Evolutionary conservation across 352 stramenopile species (phyloP), one percentile per base, ranked within the genome.

Genomic region (Blastocystis hominis): DNA sequence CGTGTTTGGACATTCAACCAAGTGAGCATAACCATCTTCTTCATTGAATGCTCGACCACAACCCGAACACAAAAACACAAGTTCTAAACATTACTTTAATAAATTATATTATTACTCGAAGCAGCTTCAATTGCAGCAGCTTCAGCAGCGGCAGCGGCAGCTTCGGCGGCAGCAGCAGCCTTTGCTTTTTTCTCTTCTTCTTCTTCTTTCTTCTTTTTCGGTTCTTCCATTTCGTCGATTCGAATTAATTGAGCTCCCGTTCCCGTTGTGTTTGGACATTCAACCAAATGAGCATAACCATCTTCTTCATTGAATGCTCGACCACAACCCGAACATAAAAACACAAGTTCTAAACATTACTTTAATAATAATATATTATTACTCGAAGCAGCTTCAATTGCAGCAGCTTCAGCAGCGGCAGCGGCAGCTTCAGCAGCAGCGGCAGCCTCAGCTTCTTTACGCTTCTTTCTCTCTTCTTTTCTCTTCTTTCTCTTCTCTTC

Each of bases 311-410:
- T 69, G 4, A 84, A 53, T 46, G 44, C 55, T 4, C 68, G 42
- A 3, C 72, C 72, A 47, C 72, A 84, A 36, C 59, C 72, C n/a
- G 44, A 64, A 53, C 72, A 84, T 36, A 84, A 68, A 30, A 84
- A 84, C 46, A 47, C 72, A 42, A 61, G 50, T 40, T 72, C 62
- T 72, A 72, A 20, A 34, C 10, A 0, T 72, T 17, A 47, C 10
- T 13, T 59, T 10, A 46, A 40, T 68, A 30, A n/a, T n/a, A n/a
- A n/a, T n/a, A n/a, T n/a, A n/a, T n/a, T n/a, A n/a, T n/a, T n/a
- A n/a, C n/a, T n/a, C n/a, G n/a, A n/a, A n/a, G n/a, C n/a, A n/a
- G n/a, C n/a, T n/a, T n/a, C n/a, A n/a, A n/a, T n/a, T n/a, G n/a
- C n/a, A n/a, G n/a, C n/a, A n/a, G n/a, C 30, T 36, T 66, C 30